Base-by-base conservation (phyloP, 805 yeast genomes). In the Ogataea naganishii region DNA sequence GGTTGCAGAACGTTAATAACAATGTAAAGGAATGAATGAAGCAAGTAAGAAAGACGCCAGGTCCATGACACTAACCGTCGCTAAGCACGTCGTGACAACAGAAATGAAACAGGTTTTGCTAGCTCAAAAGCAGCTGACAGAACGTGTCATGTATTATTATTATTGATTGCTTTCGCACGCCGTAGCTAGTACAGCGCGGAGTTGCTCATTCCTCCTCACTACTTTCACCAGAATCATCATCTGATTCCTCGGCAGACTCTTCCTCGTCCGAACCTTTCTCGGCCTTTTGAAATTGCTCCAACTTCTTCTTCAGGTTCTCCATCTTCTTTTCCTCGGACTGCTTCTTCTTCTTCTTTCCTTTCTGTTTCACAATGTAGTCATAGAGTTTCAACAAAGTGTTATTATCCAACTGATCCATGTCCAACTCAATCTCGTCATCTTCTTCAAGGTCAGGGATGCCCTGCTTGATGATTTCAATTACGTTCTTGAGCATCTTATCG, bases 341-440 rank as follows among this genome's bases (percentile, higher is more conserved):
- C 19, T 72, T 73, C 56, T 69, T 70, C 38, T 69, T 63, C 51
- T 27, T 45, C 39, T 41, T 49, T 43, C 53, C 58, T 44, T 62
- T 59, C 38, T 60, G 62, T 33, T 56, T 56, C 37, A 80, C 82
- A 42, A 92, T 85, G 44, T 80, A 82, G 52, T 80, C 79, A 66
- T 86, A 89, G 39, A 92, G 64, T 48, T 83, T 82, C 51, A 83
- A 60, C 32, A 89, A 69, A 2, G 96, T 88, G 24, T 72, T 62
- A 40, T 84, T 85, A 46, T 84, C 95, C 43, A 92, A 68, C 56
- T 80, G 80, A 52, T 92, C 96, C 77, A 92, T 81, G 56, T 92
- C 98, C 36, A 92, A 69, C 63, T 92, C 98, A 37, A 92, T 92
- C 62, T 92, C 97, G 34, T 89, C 97, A 45, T 85, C 89, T 44